Base-by-base conservation (phyloP, 139 green algal genomes). In the Picochlorum sp. region DNA sequence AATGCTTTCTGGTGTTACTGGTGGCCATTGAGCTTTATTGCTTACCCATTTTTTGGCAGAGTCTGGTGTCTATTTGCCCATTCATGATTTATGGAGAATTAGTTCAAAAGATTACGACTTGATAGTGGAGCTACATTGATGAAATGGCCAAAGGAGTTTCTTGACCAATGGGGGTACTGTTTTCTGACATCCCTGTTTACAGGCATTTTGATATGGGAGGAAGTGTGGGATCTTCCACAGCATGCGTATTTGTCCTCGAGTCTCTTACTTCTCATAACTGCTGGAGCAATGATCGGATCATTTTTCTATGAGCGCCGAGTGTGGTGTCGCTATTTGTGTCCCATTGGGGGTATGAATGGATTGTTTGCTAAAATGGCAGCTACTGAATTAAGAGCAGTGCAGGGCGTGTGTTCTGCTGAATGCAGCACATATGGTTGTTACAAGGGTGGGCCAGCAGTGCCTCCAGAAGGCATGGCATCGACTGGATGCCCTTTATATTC, bases 341-440 rank as follows among this genome's bases (percentile, higher is more conserved):
- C 71, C 38, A 91, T 92, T 47, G 86, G 86, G 45, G 87, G 84
- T 56, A 94, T 94, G 87, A 94, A 92, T 65, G 86, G 84, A 24
- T 57, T 94, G 62, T 91, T 93, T 71, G 86, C 86, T 57, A 94
- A 94, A 80, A 69, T 91, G 68, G 57, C 74, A 18, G 69, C 87
- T 44, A 93, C 84, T 2, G 87, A 94, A 77, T 68, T 94, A 60
- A 68, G 87, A 2, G 83, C 86, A 2, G 38, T 75, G n/a, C 81
- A 88, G 41, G 87, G 87, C n/a, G 78, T 94, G 10, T 94, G 87
- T 69, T 78, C 72, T 21, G 80, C 70, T 49, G 77, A 78, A n/a
- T 91, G 85, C 67, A 70, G 18, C 51, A 89, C 81, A 3, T 91
- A 89, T 60, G 55, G 67, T 61, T 91, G 85, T 72, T 88, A 81